Evolutionary conservation across 495 filamentous ascomycete genomes (phyloP).

Genomic region (Chaetomidium leptoderma): DNA sequence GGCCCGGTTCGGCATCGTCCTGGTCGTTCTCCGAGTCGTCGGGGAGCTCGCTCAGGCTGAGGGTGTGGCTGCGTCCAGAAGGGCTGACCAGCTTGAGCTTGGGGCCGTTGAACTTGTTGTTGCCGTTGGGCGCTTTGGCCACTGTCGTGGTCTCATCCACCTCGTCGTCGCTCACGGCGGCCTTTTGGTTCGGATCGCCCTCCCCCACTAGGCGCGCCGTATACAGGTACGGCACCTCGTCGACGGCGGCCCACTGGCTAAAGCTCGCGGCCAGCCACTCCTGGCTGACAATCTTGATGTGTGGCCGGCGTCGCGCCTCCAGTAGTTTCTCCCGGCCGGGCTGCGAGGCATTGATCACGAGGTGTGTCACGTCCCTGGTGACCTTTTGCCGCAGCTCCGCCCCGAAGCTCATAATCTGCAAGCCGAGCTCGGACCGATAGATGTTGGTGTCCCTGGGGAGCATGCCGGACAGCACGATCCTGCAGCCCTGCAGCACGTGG

Average conservation of each 20-base stretch:
- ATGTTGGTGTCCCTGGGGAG: slow-evolving; percentile 76
- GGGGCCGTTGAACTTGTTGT: slow-evolving; percentile 16
- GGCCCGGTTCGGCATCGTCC: slow-evolving; percentile 41
- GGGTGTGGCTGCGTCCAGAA: slow-evolving; percentile 7
- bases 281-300: slow-evolving; percentile 82
- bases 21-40: slow-evolving; percentile 31
- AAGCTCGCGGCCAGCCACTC: slow-evolving; percentile 85
- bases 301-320: slow-evolving; percentile 64
- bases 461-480: slow-evolving; percentile 83
- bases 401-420: slow-evolving; percentile 82
- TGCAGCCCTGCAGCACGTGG: slow-evolving; percentile 61
- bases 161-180: slow-evolving; percentile 1
- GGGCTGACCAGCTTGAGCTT: slow-evolving; percentile 22
- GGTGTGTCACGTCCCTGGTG: slow-evolving; percentile 43
- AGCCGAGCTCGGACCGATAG: slow-evolving; percentile 68
- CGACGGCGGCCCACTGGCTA: slow-evolving; percentile 67
- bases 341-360: slow-evolving; percentile 51
- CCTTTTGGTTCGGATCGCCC: not conserved
- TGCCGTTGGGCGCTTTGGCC: slow-evolving; percentile 1
- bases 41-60: not conserved
- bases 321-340: slow-evolving; percentile 87
- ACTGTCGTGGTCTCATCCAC: slow-evolving; percentile 16
- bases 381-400: slow-evolving; percentile 61
- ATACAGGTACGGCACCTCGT: slow-evolving; percentile 71
- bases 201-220: slow-evolving; percentile 39